Conservation (phyloP, 495 filamentous ascomycete genomes). For the Penicillium paxilli region DNA sequence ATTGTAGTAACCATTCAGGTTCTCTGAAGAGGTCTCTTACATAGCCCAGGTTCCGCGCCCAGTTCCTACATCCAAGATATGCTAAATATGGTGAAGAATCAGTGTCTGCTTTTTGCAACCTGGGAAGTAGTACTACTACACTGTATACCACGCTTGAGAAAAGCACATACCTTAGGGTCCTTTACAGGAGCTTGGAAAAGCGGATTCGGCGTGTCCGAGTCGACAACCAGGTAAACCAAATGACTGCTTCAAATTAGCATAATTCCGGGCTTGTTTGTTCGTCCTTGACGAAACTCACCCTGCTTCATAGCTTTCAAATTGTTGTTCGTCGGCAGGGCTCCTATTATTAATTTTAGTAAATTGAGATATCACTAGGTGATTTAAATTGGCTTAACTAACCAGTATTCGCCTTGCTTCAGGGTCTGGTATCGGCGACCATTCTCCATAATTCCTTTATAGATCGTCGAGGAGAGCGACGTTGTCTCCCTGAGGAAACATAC, state of each 20-base stretch:
- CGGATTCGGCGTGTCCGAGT: conserved; percentile 13
- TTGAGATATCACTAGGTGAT: neutral
- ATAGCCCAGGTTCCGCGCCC: conserved; percentile 29
- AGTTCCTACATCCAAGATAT: conserved; percentile 30
- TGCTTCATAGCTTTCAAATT: conserved; percentile 25
- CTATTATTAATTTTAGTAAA: neutral
- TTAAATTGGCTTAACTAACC: neutral
- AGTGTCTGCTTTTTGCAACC: neutral
- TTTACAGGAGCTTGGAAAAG: conserved; percentile 4
- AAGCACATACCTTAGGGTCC: neutral
- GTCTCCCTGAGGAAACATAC: neutral
- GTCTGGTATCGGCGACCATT: neutral
- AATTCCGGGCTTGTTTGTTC: too few relatives aligned
- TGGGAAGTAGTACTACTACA: too few relatives aligned
- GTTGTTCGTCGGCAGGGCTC: conserved; percentile 22
- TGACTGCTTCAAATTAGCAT: conserved; percentile 7
- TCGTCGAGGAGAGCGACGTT: neutral
- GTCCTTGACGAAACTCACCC: conserved; percentile 4
- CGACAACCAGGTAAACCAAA: conserved; percentile 12
- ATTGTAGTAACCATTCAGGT: neutral
- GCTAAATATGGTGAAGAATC: neutral
- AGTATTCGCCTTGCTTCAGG: conserved; percentile 1
- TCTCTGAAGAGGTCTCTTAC: conserved; percentile 14
- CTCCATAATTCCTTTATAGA: neutral
- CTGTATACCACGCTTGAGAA: too few relatives aligned